Conservation (phyloP, 208 protist species). For the Porcisia deanei region DNA sequence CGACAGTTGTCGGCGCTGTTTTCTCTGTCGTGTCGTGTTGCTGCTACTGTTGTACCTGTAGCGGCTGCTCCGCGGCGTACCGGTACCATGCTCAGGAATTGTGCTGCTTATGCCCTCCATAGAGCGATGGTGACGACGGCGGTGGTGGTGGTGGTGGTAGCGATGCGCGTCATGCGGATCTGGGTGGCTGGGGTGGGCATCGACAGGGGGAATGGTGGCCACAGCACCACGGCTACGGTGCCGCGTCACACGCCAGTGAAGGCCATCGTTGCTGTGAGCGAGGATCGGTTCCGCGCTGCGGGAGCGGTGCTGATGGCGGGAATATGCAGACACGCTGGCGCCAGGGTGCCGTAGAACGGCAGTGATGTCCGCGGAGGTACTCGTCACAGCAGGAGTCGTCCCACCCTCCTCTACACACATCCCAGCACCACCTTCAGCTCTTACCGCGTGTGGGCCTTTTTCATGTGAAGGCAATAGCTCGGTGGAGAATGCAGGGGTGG, state of each 20-base stretch:
- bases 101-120: constrained; percentile 39
- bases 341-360: background rate
- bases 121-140: constrained; percentile 7
- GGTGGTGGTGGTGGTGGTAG: constrained; percentile 7
- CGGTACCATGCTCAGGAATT: constrained; percentile 39
- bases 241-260: constrained; percentile 4
- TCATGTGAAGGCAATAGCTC: background rate
- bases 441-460: background rate
- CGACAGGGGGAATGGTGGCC: background rate
- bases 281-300: constrained; percentile 1
- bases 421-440: background rate
- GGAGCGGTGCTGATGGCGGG: constrained; percentile 3
- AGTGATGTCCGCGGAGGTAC: background rate
- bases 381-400: background rate
- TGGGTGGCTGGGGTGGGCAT: background rate
- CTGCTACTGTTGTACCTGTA: constrained; percentile 21
- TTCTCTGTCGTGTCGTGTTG: background rate
- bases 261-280: background rate
- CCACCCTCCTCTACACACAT: background rate
- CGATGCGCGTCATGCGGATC: background rate
- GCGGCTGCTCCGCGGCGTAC: constrained; percentile 39
- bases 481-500: constrained; percentile 3
- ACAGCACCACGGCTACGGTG: constrained; percentile 8
- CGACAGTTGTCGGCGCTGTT: constrained; percentile 1
- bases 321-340: background rate